Evolutionary conservation across 2,329 filamentous ascomycete species (phyloP).

Genomic region (Cladophialophora carrionii): DNA sequence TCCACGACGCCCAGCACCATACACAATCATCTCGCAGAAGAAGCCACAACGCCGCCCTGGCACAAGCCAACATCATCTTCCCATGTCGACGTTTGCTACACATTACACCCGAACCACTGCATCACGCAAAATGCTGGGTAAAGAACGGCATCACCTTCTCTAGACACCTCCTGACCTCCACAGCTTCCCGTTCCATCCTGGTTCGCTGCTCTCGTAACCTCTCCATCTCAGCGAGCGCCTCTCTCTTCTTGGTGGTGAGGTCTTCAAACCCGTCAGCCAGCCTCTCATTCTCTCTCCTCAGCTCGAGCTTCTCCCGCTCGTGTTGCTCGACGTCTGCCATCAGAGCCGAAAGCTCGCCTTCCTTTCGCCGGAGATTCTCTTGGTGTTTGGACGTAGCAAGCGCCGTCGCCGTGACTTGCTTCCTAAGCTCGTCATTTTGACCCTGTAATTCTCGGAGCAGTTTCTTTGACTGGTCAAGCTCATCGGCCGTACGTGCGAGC

Average conservation of each 20-base stretch:
- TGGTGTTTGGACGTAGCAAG: constrained; percentile 94
- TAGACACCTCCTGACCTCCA: constrained; percentile 82
- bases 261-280: constrained; percentile 78
- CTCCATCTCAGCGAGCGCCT: constrained; percentile 84
- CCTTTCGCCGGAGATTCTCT: constrained; percentile 88
- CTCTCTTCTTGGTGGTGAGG: constrained; percentile 73
- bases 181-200: constrained; percentile 84
- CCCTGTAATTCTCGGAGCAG: constrained; percentile 75
- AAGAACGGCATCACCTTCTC: constrained; percentile 75
- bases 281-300: constrained; percentile 76
- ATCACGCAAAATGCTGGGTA: constrained; percentile 35
- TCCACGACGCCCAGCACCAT: neutral
- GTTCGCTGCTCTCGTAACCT: constrained; percentile 81
- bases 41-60: neutral
- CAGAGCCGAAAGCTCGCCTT: constrained; percentile 85
- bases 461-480: constrained; percentile 72
- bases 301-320: constrained; percentile 74
- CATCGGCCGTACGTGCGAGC: constrained; percentile 74
- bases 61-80: constrained; percentile 5
- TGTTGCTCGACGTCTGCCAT: constrained; percentile 82
- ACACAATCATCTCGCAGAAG: neutral
- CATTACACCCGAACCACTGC: neutral
- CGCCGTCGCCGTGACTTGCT: constrained; percentile 83
- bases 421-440: constrained; percentile 80
- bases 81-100: neutral